Evolutionary conservation across 1,139 yeast species (phyloP).

Genomic region (Tardiomyces blankii): DNA sequence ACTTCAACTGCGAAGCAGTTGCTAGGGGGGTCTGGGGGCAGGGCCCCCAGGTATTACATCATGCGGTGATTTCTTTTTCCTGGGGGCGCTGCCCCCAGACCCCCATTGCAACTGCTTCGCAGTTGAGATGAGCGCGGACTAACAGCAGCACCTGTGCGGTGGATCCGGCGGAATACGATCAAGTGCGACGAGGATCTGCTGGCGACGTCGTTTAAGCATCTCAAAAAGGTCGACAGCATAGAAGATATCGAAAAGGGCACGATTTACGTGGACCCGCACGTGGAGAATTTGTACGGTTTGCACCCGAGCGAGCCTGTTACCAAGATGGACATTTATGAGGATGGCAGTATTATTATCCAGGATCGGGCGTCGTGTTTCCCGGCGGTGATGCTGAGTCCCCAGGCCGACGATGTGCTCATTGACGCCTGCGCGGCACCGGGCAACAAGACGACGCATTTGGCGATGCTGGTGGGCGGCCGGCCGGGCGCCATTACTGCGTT

Average conservation of each 20-base stretch:
- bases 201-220: conserved; percentile 34
- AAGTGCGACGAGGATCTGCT: conserved; percentile 34
- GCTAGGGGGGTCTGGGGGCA: too few species aligned
- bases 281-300: conserved; percentile 72
- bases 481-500: conserved; percentile 57
- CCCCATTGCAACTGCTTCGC: too few species aligned
- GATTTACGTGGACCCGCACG: conserved; percentile 58
- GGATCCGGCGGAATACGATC: conserved; percentile 73
- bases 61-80: too few species aligned
- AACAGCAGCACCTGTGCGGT: conserved; percentile 56
- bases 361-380: conserved; percentile 97
- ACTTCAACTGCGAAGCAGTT: not conserved
- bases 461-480: conserved; percentile 40
- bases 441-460: conserved; percentile 88
- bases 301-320: conserved; percentile 46
- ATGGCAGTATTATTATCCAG: conserved; percentile 79
- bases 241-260: conserved; percentile 30
- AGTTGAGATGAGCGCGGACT: too few species aligned
- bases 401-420: conserved; percentile 41
- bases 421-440: conserved; percentile 99
- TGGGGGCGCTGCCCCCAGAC: too few species aligned
- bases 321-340: conserved; percentile 53
- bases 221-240: conserved; percentile 37
- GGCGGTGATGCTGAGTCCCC: conserved; percentile 63
- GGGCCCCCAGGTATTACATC: too few species aligned